phyloP scores from a whole-genome alignment of 2,329 filamentous ascomycete genomes.

The Aspergillus carbonarius region DNA sequence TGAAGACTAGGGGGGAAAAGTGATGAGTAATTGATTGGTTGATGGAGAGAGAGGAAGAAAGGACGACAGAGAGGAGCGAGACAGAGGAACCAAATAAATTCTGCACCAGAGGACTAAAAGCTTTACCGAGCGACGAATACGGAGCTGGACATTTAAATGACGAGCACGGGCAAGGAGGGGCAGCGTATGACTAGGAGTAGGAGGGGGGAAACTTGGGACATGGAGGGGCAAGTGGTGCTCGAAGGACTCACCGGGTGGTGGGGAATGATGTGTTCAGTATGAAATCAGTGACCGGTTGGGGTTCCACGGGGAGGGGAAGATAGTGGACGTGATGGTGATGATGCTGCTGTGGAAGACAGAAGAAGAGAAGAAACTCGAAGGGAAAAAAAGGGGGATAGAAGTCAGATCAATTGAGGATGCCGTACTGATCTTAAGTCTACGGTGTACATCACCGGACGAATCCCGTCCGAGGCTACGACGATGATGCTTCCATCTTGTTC shows the following conservation, averaged over 20 bases:
- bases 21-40: slow-evolving; percentile 6
- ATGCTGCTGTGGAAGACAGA: neutral
- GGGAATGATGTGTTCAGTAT: slow-evolving; percentile 39
- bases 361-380: neutral
- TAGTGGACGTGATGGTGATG: neutral
- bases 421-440: neutral
- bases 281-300: slow-evolving; percentile 26
- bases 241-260: slow-evolving; percentile 39
- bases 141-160: slow-evolving; percentile 17
- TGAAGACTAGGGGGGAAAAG: slow-evolving; percentile 1
- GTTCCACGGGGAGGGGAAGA: slow-evolving; percentile 3
- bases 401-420: neutral
- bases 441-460: neutral
- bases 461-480: slow-evolving; percentile 4
- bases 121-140: slow-evolving; percentile 31
- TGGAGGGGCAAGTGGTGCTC: slow-evolving; percentile 21
- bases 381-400: neutral
- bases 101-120: slow-evolving; percentile 9
- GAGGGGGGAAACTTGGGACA: slow-evolving; percentile 10
- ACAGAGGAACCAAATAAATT: slow-evolving; percentile 15
- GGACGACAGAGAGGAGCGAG: slow-evolving; percentile 8
- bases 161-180: slow-evolving; percentile 12
- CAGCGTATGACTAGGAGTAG: slow-evolving; percentile 11
- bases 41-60: slow-evolving; percentile 7
- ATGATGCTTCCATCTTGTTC: slow-evolving; percentile 7